Conservation (phyloP, 1,139 yeast species). For the Arxiozyma telluris region DNA sequence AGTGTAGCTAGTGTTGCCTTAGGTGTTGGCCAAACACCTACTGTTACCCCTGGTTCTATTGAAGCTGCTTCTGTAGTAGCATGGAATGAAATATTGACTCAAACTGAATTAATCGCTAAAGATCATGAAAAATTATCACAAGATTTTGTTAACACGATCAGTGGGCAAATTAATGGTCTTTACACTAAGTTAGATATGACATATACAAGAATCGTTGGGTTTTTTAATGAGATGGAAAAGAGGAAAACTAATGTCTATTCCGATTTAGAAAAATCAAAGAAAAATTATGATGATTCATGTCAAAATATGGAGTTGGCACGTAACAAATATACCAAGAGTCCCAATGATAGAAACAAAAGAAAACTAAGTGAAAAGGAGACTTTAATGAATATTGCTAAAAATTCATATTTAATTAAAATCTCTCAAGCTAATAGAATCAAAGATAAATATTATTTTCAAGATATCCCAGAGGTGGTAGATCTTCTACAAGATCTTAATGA, state of each 20-base stretch:
- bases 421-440: slow-evolving; percentile 82
- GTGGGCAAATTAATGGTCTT: slow-evolving; percentile 52
- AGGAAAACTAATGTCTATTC: slow-evolving; percentile 55
- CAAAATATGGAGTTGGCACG: slow-evolving; percentile 73
- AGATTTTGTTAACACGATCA: slow-evolving; percentile 53
- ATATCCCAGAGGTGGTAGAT: slow-evolving; percentile 84
- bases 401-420: slow-evolving; percentile 70
- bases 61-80: slow-evolving; percentile 90
- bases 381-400: slow-evolving; percentile 83
- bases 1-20: slow-evolving; percentile 57
- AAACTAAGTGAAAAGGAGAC: slow-evolving; percentile 54
- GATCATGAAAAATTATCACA: slow-evolving; percentile 55
- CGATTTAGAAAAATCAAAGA: slow-evolving; percentile 64
- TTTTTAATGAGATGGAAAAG: slow-evolving; percentile 49
- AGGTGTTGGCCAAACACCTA: slow-evolving; percentile 87
- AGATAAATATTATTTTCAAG: slow-evolving; percentile 89
- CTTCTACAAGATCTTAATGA: slow-evolving; percentile 80
- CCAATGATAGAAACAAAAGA: slow-evolving; percentile 49
- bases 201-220: slow-evolving; percentile 46
- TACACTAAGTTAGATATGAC: slow-evolving; percentile 47
- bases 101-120: slow-evolving; percentile 71
- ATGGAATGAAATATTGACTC: slow-evolving; percentile 83
- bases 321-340: slow-evolving; percentile 48
- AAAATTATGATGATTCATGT: slow-evolving; percentile 70
- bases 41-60: slow-evolving; percentile 87